phyloP scores from a whole-genome alignment of 257 asterid genomes.

The Solanum ahanhuiri region DNA sequence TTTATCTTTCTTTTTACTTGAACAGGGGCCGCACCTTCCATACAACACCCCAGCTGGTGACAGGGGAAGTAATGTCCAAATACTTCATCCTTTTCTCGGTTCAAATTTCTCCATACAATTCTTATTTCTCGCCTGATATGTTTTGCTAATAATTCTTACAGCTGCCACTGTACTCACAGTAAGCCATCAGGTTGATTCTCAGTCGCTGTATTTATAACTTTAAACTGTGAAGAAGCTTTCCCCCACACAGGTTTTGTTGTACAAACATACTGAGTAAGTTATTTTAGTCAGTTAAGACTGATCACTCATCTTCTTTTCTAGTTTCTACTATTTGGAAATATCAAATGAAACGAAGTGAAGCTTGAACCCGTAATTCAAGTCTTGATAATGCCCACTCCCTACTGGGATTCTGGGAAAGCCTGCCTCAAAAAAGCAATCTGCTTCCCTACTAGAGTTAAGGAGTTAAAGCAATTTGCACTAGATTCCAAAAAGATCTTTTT shows the following conservation, averaged over 20 bases:
- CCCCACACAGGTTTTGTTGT: not conserved
- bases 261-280: not conserved
- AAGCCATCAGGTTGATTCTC: not conserved
- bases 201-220: not conserved
- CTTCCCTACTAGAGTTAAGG: not conserved
- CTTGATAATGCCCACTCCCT: not conserved
- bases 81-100: not conserved
- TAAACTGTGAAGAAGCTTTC: not conserved
- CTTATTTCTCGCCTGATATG: not conserved
- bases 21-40: not conserved
- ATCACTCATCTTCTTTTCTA: not conserved
- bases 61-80: not conserved
- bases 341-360: not conserved
- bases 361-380: not conserved
- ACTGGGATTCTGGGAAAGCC: not conserved
- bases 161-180: not conserved
- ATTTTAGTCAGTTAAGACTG: not conserved
- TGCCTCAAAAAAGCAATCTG: not conserved
- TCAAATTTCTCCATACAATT: not conserved
- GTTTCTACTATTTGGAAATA: not conserved
- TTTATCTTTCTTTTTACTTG: not conserved
- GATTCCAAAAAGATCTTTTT: not conserved
- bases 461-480: not conserved
- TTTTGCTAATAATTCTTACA: not conserved
- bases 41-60: not conserved